Evolutionary conservation across 2,329 filamentous ascomycete genomes (phyloP).

Genomic region (Phialemoniopsis sp.): DNA sequence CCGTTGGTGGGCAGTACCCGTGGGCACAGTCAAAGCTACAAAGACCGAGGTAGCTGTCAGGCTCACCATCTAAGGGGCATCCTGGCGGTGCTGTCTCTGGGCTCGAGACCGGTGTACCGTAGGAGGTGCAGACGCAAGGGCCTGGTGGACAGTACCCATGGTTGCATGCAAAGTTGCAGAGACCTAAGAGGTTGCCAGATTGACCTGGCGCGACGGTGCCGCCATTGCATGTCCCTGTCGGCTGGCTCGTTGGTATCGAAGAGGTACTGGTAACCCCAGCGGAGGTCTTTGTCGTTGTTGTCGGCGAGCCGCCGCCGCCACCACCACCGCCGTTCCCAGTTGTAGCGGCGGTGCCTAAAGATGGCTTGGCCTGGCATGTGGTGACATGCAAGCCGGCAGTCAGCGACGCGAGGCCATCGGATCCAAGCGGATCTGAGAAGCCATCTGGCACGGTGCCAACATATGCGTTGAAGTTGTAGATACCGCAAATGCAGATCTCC

Average conservation of each 20-base stretch:
- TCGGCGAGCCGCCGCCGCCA: not conserved
- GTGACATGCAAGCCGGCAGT: constrained; percentile 20
- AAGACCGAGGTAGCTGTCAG: constrained; percentile 4
- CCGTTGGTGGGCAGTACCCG: constrained; percentile 4
- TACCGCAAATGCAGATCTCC: constrained; percentile 42
- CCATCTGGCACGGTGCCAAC: constrained; percentile 42
- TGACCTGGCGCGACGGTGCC: constrained; percentile 7
- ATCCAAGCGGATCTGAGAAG: constrained; percentile 25
- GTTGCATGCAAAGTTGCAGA: constrained; percentile 12
- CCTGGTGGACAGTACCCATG: constrained; percentile 12
- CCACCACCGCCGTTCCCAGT: not conserved
- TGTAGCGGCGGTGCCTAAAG: constrained; percentile 6
- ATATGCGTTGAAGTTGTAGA: constrained; percentile 55
- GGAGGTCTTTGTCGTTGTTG: constrained; percentile 2
- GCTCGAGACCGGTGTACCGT: constrained; percentile 4
- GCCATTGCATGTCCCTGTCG: constrained; percentile 8
- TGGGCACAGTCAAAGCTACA: constrained; percentile 5
- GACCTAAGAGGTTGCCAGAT: constrained; percentile 9
- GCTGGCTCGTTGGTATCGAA: not conserved
- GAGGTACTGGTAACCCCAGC: not conserved
- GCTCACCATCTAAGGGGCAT: constrained; percentile 1
- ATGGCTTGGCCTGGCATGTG: constrained; percentile 15
- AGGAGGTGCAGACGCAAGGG: constrained; percentile 10
- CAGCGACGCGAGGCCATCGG: constrained; percentile 22
- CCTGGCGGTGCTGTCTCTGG: constrained; percentile 1